Percentiles rank a stretch among this genome's conserved stretches.
Evolutionary conservation across 2,329 filamentous ascomycete species (phyloP).

Genomic region (Cladosporium austrohemisphaericum): DNA sequence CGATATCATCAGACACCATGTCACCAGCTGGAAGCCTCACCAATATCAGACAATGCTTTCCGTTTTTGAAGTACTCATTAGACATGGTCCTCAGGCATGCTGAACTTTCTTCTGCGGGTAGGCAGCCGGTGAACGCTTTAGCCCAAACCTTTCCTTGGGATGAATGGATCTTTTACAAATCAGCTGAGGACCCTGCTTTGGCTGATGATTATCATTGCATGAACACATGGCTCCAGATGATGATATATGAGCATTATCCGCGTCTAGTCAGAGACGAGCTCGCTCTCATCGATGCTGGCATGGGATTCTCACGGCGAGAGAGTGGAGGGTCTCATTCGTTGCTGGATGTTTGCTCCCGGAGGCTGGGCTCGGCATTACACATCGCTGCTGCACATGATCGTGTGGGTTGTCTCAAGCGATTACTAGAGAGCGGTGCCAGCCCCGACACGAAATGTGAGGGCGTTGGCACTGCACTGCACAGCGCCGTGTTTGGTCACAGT

Average conservation of each 20-base stretch:
- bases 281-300: too few relatives aligned
- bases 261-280: too few relatives aligned
- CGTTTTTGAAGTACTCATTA: too few relatives aligned
- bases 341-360: background rate
- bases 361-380: background rate
- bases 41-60: too few relatives aligned
- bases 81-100: too few relatives aligned
- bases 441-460: background rate
- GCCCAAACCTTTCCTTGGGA: background rate
- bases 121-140: background rate
- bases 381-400: background rate
- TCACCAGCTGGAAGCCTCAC: too few relatives aligned
- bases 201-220: background rate
- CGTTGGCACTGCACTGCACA: background rate
- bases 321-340: background rate
- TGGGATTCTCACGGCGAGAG: too few relatives aligned
- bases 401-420: background rate
- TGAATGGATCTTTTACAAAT: background rate
- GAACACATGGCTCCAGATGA: too few relatives aligned
- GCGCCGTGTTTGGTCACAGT: background rate
- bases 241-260: too few relatives aligned
- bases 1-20: background rate
- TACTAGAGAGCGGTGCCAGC: too few relatives aligned
- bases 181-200: background rate
- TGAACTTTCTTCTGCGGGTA: too few relatives aligned